Percentiles rank a stretch among this genome's conserved stretches.
Evolutionary conservation across 192 early-diverging fungal species (phyloP).

Genomic region (Entophlyctis helioformis): DNA sequence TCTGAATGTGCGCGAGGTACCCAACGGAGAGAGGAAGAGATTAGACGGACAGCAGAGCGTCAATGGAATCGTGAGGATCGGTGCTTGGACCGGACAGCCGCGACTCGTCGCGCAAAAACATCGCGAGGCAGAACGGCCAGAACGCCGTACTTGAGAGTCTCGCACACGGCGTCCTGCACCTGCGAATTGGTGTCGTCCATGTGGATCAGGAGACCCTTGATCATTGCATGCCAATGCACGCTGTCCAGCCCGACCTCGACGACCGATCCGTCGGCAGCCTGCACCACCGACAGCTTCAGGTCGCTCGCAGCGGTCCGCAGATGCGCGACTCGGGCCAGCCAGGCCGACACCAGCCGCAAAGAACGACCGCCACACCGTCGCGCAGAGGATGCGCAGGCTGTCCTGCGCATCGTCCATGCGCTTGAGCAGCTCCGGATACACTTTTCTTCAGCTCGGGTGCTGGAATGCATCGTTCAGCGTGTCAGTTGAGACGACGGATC

Average conservation of each 20-base stretch:
- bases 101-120: background rate
- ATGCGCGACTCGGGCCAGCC: conserved; percentile 7
- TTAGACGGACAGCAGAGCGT: no score
- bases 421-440: conserved; percentile 45
- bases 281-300: conserved; percentile 3
- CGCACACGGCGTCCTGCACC: conserved; percentile 34
- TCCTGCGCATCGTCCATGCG: conserved; percentile 46
- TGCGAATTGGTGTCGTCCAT: conserved; percentile 37
- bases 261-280: conserved; percentile 4
- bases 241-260: conserved; percentile 32
- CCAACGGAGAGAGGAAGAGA: no score
- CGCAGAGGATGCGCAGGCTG: conserved; percentile 22
- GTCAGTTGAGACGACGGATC: conserved; percentile 7
- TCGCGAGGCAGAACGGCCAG: background rate
- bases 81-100: no score
- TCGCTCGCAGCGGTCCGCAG: conserved; percentile 1
- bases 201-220: conserved; percentile 41
- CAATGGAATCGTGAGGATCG: no score
- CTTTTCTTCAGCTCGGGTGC: conserved; percentile 22
- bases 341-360: conserved; percentile 11
- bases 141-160: no score
- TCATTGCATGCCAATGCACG: conserved; percentile 34
- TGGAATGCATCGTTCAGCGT: conserved; percentile 2
- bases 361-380: conserved; percentile 9
- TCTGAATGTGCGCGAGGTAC: no score